phyloP scores from a whole-genome alignment of 257 asterid species.

The Solanum sitiens region DNA sequence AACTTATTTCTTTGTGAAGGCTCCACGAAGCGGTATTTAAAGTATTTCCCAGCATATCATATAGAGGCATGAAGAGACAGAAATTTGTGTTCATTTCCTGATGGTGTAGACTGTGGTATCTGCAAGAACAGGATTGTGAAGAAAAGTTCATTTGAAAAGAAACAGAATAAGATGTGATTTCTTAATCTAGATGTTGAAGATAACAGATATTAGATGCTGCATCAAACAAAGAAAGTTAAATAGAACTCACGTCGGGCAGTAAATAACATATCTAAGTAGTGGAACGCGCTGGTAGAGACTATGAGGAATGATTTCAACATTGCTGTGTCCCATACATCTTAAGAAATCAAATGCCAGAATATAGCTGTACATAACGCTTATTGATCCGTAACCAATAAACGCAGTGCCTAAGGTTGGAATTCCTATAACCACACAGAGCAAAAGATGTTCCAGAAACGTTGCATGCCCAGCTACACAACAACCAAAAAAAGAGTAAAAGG shows the following conservation, averaged over 20 bases:
- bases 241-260: conserved; percentile 69
- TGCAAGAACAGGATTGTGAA: conserved; percentile 17
- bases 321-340: conserved; percentile 77
- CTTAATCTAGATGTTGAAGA: background rate
- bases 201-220: background rate
- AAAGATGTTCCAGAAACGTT: conserved; percentile 74
- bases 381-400: conserved; percentile 64
- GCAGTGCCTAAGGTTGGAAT: conserved; percentile 65
- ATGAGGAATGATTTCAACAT: conserved; percentile 60
- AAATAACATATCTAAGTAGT: conserved; percentile 45
- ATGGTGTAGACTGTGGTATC: conserved; percentile 78
- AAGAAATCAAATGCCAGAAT: conserved; percentile 67
- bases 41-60: conserved; percentile 64
- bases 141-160: background rate
- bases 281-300: conserved; percentile 41
- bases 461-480: conserved; percentile 62
- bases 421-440: conserved; percentile 49
- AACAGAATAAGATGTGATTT: background rate
- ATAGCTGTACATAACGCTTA: conserved; percentile 48
- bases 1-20: conserved; percentile 46
- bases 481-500: background rate
- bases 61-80: conserved; percentile 93
- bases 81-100: conserved; percentile 51
- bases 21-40: conserved; percentile 47
- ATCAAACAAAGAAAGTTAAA: background rate